A percentile compares a stretch with the other conserved stretches of the same genome.
Conservation (phyloP, 2,329 filamentous ascomycete genomes). For the Trichophyton rubrum region DNA sequence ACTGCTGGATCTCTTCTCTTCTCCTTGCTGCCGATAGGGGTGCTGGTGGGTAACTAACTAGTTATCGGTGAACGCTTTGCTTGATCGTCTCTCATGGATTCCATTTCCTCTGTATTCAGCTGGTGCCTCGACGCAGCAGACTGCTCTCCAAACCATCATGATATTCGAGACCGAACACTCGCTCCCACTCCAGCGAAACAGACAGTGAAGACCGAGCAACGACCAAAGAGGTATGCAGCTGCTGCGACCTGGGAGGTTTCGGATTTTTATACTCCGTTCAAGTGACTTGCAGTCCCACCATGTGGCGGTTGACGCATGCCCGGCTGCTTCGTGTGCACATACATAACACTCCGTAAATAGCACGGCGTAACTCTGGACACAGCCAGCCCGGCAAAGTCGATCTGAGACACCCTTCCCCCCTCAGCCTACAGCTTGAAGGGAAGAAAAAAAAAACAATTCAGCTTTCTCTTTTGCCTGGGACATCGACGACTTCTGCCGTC, state of each 20-base stretch:
- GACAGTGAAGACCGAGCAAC: not conserved
- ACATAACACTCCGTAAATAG: not conserved
- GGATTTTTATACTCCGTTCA: not conserved
- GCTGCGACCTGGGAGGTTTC: not conserved
- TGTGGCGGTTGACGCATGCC: not conserved
- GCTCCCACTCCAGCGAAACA: not conserved
- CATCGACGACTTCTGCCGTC: not conserved
- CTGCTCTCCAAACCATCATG: not conserved
- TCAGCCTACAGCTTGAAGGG: not conserved
- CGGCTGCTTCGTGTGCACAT: not conserved
- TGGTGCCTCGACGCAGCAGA: not conserved
- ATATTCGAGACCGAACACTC: not conserved
- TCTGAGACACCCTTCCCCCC: not conserved
- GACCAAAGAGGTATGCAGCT: no score
- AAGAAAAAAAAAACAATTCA: not conserved
- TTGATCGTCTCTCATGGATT: not conserved
- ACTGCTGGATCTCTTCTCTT: not conserved
- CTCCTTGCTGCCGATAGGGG: not conserved
- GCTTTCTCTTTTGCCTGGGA: not conserved
- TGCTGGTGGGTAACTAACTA: not conserved
- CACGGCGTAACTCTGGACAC: not conserved
- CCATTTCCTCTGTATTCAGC: no score
- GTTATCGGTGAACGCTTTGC: not conserved
- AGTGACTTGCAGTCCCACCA: constrained; percentile 1
- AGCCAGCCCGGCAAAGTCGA: not conserved